Evolutionary conservation across 1,139 yeast genomes (phyloP), one percentile per base, ranked within the genome.

Genomic region (Diutina sp.): DNA sequence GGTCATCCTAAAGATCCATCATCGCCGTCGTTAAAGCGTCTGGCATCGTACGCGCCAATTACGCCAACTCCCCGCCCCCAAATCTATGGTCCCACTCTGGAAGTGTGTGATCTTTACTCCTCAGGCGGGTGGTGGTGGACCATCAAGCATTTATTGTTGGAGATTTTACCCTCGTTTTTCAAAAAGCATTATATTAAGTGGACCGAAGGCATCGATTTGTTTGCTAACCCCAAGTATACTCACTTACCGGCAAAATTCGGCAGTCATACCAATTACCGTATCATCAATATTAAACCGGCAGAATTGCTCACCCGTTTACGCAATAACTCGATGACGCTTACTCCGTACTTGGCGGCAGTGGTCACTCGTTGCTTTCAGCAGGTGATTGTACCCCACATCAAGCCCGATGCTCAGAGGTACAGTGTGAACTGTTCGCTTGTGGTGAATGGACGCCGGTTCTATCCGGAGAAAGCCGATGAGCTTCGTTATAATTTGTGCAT

Each of bases 361-460:
- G 44, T 32, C 25, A 9, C 21, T 3, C 7, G 53, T 7, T 30
- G 44, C 29, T 50, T 50, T 9, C 53, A 50, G 25, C n/a, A 29
- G 28, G 18, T n/a, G 28, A 18, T 50, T n/a, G 21, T 47, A 12
- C 51, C 51, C 8, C 46, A 44, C 46, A 35, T 35, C 41, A 35
- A 35, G 41, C 41, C 41, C 41, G 41, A 35, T 35, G 41, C 41
- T 11, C 41, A 9, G 4, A 46, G 11, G 7, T 47, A 14, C 21
- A 32, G 41, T 9, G 53, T 30, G 7, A 11, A 18, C 2, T 30
- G 44, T n/a, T 30, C 53, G 21, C 35, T 50, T n/a, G 53, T 50
- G 41, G 35, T 50, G 28, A 50, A 50, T 32, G 53, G 53, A 14
- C 53, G 53, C 8, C 53, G 53, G 29, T 50, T 16, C 18, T 50